Percentiles rank a stretch among this genome's conserved stretches.
phyloP scores from a whole-genome alignment of 1,139 yeast genomes.

The Sugiyamaella sp. region DNA sequence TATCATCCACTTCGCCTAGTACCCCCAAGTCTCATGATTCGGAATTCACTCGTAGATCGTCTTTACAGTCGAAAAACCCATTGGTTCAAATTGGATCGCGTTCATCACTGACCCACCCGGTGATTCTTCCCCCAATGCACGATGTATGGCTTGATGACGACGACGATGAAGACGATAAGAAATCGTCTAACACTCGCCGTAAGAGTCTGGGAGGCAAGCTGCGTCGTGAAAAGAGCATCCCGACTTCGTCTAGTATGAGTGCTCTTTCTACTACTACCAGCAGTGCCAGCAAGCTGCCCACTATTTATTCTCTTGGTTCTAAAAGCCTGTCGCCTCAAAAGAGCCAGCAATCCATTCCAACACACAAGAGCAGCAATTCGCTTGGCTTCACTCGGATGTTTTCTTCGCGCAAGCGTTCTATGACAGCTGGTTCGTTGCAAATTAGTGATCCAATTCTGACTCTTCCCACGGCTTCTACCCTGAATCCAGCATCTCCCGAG shows the following conservation, averaged over 20 bases:
- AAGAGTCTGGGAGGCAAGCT: constrained; percentile 11
- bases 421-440: constrained; percentile 11
- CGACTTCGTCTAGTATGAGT: constrained; percentile 11
- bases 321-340: neutral
- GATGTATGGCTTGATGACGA: constrained; percentile 37
- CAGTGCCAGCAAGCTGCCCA: constrained; percentile 8
- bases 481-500: constrained; percentile 3
- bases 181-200: constrained; percentile 5
- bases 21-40: neutral
- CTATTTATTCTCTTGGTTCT: constrained; percentile 8
- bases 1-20: neutral
- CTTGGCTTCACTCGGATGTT: constrained; percentile 14
- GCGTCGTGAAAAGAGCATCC: constrained; percentile 11
- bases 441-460: constrained; percentile 13
- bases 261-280: constrained; percentile 6
- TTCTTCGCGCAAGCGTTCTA: constrained; percentile 8
- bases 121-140: constrained; percentile 33
- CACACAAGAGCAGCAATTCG: constrained; percentile 10
- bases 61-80: constrained; percentile 5
- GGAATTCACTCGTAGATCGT: constrained; percentile 6
- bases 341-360: neutral
- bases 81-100: constrained; percentile 9
- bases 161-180: constrained; percentile 10
- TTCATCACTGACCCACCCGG: constrained; percentile 14
- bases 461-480: constrained; percentile 4